phyloP scores from a whole-genome alignment of 176 grass and related monocot species.

The Musa beccarii region DNA sequence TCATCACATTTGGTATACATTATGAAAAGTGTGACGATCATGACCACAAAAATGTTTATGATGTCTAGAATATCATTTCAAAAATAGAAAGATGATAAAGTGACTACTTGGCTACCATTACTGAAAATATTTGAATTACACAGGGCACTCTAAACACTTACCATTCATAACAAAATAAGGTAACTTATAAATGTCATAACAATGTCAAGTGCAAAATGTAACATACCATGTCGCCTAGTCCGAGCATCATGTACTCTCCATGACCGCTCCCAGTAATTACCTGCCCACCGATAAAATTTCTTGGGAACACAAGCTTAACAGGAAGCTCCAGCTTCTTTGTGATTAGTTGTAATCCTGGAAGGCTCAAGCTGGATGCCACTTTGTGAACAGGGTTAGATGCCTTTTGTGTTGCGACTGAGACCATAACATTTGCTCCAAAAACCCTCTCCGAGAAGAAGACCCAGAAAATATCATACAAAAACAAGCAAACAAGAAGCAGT shows the following conservation, averaged over 20 bases:
- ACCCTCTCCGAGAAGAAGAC: slow-evolving; percentile 97
- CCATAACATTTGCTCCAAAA: slow-evolving; percentile 98
- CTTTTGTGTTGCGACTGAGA: slow-evolving; percentile 95
- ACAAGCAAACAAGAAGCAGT: slow-evolving; percentile 73
- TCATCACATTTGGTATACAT: background rate
- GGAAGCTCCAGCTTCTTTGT: slow-evolving; percentile 95
- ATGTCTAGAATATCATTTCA: background rate
- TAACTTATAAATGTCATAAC: background rate
- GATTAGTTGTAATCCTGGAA: slow-evolving; percentile 76
- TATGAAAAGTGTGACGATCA: background rate
- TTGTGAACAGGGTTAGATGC: slow-evolving; percentile 93
- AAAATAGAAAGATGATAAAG: background rate
- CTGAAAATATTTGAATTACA: too few species aligned
- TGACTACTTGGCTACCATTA: background rate
- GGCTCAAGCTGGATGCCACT: slow-evolving; percentile 70
- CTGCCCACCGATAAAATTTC: slow-evolving; percentile 81
- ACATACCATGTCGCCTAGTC: slow-evolving; percentile 96
- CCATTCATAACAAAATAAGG: background rate
- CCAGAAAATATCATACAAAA: slow-evolving; percentile 96
- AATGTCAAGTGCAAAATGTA: background rate
- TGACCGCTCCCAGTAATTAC: slow-evolving; percentile 53
- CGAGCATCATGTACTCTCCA: slow-evolving; percentile 94
- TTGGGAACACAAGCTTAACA: slow-evolving; percentile 89
- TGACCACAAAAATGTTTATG: background rate
- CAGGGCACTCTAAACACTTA: background rate